A percentile compares a stretch with the other conserved stretches of the same genome.
Evolutionary conservation across 2,329 filamentous ascomycete species (phyloP).

Genomic region (Purpureocillium takamizusanense): DNA sequence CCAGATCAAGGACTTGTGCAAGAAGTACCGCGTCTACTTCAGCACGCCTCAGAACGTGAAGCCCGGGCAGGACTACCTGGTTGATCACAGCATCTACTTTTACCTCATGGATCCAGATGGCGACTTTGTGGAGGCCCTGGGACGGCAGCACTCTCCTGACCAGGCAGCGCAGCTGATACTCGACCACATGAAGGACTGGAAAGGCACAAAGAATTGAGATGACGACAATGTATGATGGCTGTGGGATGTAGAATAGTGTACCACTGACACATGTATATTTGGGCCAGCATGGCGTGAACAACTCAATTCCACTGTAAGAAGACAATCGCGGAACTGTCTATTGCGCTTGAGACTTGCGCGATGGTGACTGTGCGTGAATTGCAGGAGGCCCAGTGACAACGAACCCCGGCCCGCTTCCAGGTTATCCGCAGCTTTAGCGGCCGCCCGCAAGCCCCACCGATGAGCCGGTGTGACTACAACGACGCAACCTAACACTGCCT

Average conservation of each 20-base stretch:
- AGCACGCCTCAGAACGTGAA: conserved; percentile 82
- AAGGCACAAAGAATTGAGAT: conserved; percentile 1
- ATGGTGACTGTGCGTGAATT: too few species aligned
- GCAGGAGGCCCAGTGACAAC: too few species aligned
- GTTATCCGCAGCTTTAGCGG: too few species aligned
- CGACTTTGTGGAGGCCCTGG: conserved; percentile 95
- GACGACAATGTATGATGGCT: not conserved
- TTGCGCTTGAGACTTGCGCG: too few species aligned
- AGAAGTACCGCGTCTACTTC: conserved; percentile 95
- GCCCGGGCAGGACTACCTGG: conserved; percentile 91
- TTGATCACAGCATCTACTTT: conserved; percentile 99
- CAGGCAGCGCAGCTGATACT: conserved; percentile 76
- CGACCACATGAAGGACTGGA: conserved; percentile 67
- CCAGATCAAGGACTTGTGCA: conserved; percentile 88
- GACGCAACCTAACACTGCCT: too few species aligned
- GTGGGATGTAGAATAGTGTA: not conserved
- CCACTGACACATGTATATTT: not conserved
- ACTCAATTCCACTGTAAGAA: conserved; percentile 7
- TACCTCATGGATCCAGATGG: conserved; percentile 98
- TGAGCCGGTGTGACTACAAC: too few species aligned
- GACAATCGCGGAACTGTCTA: too few species aligned
- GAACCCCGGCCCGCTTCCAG: too few species aligned
- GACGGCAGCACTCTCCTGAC: conserved; percentile 85
- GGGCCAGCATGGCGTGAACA: conserved; percentile 2
- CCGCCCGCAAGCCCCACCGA: too few species aligned